Evolutionary conservation across 129 eudicot genomes (phyloP).

Genomic region (Artemisia argyi): DNA sequence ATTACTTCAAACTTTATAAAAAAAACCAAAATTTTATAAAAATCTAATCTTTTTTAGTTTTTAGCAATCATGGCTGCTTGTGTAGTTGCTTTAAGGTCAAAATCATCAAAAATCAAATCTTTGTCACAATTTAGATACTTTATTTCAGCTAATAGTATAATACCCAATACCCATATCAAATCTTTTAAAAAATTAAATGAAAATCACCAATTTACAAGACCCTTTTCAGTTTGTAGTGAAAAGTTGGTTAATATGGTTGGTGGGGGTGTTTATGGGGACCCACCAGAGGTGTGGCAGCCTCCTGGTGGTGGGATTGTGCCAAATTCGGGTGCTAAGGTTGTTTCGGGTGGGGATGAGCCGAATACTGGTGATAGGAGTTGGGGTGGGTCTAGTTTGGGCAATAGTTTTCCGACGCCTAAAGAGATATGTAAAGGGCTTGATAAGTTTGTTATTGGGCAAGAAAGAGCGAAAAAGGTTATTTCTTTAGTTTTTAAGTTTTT

Average conservation of each 20-base stretch:
- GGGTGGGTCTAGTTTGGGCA: constrained; percentile 91
- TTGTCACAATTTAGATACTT: constrained; percentile 76
- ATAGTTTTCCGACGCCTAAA: constrained; percentile 81
- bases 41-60: constrained; percentile 3
- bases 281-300: constrained; percentile 99
- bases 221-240: constrained; percentile 42
- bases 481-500: not conserved
- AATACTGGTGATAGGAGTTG: constrained; percentile 64
- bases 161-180: constrained; percentile 42
- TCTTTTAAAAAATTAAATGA: constrained; percentile 23
- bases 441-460: constrained; percentile 76
- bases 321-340: constrained; percentile 53
- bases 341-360: constrained; percentile 54
- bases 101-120: constrained; percentile 60
- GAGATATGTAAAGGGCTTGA: constrained; percentile 81
- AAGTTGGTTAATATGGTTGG: constrained; percentile 39
- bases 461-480: constrained; percentile 64
- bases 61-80: constrained; percentile 74
- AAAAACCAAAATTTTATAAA: not conserved
- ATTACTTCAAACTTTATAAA: constrained; percentile 14
- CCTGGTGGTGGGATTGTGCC: constrained; percentile 75
- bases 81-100: constrained; percentile 60
- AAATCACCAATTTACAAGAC: constrained; percentile 44
- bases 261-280: constrained; percentile 62
- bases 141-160: constrained; percentile 39